phyloP scores from a whole-genome alignment of 2,329 filamentous ascomycete genomes.

The Colletotrichum sp. region DNA sequence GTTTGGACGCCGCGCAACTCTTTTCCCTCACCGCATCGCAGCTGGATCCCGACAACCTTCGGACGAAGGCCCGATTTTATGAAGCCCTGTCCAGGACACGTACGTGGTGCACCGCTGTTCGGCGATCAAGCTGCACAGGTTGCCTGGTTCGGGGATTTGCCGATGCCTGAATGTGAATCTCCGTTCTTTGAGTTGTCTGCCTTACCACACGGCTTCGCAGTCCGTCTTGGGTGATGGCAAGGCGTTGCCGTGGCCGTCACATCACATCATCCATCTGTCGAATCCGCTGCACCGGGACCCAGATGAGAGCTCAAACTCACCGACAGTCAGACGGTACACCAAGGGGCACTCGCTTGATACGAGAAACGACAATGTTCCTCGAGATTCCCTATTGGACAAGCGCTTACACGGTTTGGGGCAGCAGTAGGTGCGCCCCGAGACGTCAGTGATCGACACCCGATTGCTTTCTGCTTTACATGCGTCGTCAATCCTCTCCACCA shows the following conservation, averaged over 20 bases:
- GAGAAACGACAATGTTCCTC: background rate
- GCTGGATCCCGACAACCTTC: constrained; percentile 2
- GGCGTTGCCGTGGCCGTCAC: background rate
- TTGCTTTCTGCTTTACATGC: background rate
- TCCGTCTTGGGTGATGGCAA: background rate
- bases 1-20: background rate
- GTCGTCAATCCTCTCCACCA: background rate
- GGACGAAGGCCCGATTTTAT: constrained; percentile 13
- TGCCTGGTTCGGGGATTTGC: background rate
- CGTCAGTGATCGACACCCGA: background rate
- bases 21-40: constrained; percentile 1
- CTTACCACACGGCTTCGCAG: background rate
- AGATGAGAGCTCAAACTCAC: background rate
- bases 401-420: background rate
- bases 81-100: background rate
- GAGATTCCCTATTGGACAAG: background rate
- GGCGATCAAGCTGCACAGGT: background rate
- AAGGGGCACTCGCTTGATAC: background rate
- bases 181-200: background rate
- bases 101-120: constrained; percentile 6
- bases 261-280: background rate
- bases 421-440: background rate
- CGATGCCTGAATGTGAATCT: background rate
- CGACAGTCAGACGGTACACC: constrained; percentile 2
- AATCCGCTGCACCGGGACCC: background rate